phyloP scores from a whole-genome alignment of 257 asterid genomes.

The Solanum paucissectum region DNA sequence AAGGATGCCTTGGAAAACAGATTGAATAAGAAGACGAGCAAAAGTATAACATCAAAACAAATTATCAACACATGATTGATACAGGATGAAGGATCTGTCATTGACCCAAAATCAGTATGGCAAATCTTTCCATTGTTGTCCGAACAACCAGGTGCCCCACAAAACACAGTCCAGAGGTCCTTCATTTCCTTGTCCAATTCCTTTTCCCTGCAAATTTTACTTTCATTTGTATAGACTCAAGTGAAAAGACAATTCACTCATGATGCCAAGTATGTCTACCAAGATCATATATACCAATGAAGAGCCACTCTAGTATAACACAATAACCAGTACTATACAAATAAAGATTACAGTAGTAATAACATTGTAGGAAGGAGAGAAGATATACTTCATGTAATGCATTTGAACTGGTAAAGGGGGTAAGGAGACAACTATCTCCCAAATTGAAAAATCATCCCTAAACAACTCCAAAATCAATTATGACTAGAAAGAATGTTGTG shows the following conservation, averaged over 20 bases:
- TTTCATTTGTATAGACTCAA: neutral
- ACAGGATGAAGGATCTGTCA: slow-evolving; percentile 45
- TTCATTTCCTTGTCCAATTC: slow-evolving; percentile 26
- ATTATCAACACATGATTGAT: slow-evolving; percentile 28
- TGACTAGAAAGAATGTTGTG: neutral
- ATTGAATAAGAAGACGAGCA: slow-evolving; percentile 30
- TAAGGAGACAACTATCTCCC: neutral
- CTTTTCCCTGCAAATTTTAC: neutral
- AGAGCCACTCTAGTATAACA: neutral
- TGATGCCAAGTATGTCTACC: neutral
- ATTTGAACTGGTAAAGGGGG: neutral
- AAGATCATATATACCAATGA: neutral
- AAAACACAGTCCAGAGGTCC: slow-evolving; percentile 40
- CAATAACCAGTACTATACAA: neutral
- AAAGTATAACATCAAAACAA: slow-evolving; percentile 46
- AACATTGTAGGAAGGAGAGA: neutral
- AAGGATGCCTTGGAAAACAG: slow-evolving; percentile 27
- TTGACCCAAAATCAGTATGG: slow-evolving; percentile 23
- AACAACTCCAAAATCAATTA: neutral
- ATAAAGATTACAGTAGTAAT: neutral
- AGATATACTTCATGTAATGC: neutral
- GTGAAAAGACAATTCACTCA: neutral
- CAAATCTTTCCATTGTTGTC: slow-evolving; percentile 14
- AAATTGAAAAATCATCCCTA: neutral
- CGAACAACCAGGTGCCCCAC: slow-evolving; percentile 32